A percentile compares a stretch with the other conserved stretches of the same genome.
Evolutionary conservation across 805 yeast genomes (phyloP).

Genomic region (Kodamaea neixiangensis): DNA sequence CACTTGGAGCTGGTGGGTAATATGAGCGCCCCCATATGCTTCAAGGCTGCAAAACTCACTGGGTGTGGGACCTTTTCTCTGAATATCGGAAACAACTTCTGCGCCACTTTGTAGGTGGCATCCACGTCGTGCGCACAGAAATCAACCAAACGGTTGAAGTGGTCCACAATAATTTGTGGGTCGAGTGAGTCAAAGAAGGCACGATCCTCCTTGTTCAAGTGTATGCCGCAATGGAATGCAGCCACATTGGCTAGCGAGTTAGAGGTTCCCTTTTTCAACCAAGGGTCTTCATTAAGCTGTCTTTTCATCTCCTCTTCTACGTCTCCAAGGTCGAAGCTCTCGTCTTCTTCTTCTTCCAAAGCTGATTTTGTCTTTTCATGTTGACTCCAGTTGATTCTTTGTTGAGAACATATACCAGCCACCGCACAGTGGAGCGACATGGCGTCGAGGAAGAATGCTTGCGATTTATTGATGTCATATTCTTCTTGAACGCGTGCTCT

Average conservation of each 20-base stretch:
- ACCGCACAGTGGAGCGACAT: slow-evolving; percentile 91
- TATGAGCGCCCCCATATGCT: slow-evolving; percentile 69
- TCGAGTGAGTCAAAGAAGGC: slow-evolving; percentile 61
- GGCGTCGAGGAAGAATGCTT: slow-evolving; percentile 83
- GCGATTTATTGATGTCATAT: slow-evolving; percentile 64
- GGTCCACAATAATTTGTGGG: slow-evolving; percentile 51
- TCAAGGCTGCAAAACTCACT: slow-evolving; percentile 85
- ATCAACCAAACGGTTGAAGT: slow-evolving; percentile 60
- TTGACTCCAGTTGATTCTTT: slow-evolving; percentile 74
- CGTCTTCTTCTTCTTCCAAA: slow-evolving; percentile 17
- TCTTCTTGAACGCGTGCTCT: slow-evolving; percentile 86
- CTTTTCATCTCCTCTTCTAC: slow-evolving; percentile 19
- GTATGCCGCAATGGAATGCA: slow-evolving; percentile 68
- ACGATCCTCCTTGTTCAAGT: slow-evolving; percentile 66
- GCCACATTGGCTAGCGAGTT: slow-evolving; percentile 84
- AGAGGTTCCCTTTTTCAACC: slow-evolving; percentile 76
- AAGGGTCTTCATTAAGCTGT: slow-evolving; percentile 63
- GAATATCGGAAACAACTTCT: slow-evolving; percentile 70
- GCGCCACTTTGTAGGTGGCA: slow-evolving; percentile 70
- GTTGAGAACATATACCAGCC: slow-evolving; percentile 91
- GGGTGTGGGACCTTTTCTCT: slow-evolving; percentile 82
- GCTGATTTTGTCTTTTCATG: slow-evolving; percentile 45
- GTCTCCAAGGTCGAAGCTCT: slow-evolving; percentile 21
- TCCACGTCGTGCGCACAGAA: slow-evolving; percentile 88
- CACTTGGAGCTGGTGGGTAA: slow-evolving; percentile 77